Evolutionary conservation across 176 grass and related monocot genomes (phyloP).

Genomic region (barley (Hordeum vulgare)): DNA sequence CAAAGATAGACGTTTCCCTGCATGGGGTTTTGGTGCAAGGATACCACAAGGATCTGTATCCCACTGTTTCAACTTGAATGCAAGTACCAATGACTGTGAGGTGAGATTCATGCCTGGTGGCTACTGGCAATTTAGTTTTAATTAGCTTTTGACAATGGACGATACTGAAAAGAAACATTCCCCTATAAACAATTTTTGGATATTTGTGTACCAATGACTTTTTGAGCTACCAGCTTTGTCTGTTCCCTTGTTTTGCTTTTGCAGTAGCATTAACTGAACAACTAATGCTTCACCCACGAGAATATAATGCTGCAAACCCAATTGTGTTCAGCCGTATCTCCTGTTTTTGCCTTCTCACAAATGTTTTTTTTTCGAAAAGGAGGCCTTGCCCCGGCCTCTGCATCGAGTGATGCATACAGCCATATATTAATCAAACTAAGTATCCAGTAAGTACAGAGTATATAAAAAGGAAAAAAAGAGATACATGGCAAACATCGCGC

Average conservation of each 20-base stretch:
- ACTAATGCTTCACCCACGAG: neutral
- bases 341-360: neutral
- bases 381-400: too few species aligned
- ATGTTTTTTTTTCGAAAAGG: too few species aligned
- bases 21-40: slow-evolving; percentile 94
- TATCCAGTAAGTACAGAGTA: too few species aligned
- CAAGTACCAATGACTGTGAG: slow-evolving; percentile 41
- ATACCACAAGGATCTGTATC: slow-evolving; percentile 39
- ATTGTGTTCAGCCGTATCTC: neutral
- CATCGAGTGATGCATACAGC: too few species aligned
- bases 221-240: neutral
- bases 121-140: neutral
- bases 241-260: neutral
- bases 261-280: neutral
- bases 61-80: slow-evolving; percentile 91
- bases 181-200: too few species aligned
- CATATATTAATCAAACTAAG: too few species aligned
- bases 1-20: slow-evolving; percentile 69
- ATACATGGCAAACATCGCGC: too few species aligned
- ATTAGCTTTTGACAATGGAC: neutral
- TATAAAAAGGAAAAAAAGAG: too few species aligned
- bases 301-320: neutral
- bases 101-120: slow-evolving; percentile 25
- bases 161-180: too few species aligned
- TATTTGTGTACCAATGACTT: neutral